Conservation (phyloP, 805 yeast species). For the Maudiozyma bulderi region DNA sequence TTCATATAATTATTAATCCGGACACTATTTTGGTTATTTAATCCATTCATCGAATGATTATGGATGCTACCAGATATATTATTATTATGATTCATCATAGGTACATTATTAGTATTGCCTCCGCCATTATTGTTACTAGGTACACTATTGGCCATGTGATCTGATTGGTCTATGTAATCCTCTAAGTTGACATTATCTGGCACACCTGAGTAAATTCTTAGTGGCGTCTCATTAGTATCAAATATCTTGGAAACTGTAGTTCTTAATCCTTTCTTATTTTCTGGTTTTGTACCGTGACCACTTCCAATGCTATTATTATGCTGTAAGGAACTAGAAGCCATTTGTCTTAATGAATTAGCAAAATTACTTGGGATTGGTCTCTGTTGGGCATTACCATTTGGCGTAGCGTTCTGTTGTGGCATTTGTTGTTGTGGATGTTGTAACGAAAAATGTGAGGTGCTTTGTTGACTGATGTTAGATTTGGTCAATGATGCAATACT, state of each 20-base stretch:
- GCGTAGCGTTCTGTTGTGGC: neutral
- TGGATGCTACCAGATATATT: neutral
- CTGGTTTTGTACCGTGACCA: conserved; percentile 2
- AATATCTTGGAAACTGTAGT: conserved; percentile 67
- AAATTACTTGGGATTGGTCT: conserved; percentile 5
- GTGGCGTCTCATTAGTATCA: conserved; percentile 62
- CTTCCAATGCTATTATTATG: conserved; percentile 1
- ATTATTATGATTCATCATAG: neutral
- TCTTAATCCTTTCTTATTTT: conserved; percentile 33
- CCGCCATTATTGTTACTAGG: conserved; percentile 2
- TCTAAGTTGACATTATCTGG: conserved; percentile 48
- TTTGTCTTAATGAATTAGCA: conserved; percentile 12
- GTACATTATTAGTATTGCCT: conserved; percentile 1
- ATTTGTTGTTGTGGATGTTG: conserved; percentile 2
- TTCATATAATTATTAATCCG: conserved; percentile 4
- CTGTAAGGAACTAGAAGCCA: conserved; percentile 3
- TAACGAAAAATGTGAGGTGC: neutral
- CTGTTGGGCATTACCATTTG: neutral
- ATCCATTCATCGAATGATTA: neutral
- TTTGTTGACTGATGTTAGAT: neutral
- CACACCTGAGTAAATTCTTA: conserved; percentile 63
- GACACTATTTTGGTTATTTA: conserved; percentile 3
- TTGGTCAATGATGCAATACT: conserved; percentile 15
- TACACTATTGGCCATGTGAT: conserved; percentile 8
- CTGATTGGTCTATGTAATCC: conserved; percentile 36